Evolutionary conservation across 2,329 filamentous ascomycete species (phyloP).

Genomic region (Neofusicoccum cordaticola): DNA sequence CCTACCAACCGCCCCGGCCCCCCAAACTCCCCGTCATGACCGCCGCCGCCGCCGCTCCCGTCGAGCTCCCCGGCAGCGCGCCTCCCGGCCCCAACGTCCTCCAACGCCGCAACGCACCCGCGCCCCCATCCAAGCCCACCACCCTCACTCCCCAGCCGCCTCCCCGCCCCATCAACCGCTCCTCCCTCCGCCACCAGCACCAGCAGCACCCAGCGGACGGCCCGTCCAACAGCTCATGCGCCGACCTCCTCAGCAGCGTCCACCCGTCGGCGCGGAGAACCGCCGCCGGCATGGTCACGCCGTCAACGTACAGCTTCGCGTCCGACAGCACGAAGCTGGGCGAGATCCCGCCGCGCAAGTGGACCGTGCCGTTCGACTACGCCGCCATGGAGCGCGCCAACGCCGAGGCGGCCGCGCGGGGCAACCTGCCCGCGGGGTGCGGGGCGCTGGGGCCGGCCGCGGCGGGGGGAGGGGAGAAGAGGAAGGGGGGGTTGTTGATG

Average conservation of each 20-base stretch:
- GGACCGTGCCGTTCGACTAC: constrained; percentile 43
- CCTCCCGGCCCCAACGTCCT: neutral
- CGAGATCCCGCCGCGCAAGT: constrained; percentile 47
- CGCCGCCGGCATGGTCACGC: constrained; percentile 33
- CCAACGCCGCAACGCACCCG: constrained; percentile 18
- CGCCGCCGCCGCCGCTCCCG: neutral
- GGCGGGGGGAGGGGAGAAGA: neutral
- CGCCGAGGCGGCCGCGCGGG: constrained; percentile 34
- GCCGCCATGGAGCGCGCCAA: constrained; percentile 43
- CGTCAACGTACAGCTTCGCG: constrained; percentile 43
- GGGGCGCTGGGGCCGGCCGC: neutral
- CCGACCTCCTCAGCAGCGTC: neutral
- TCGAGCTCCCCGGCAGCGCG: constrained; percentile 7
- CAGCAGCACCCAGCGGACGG: constrained; percentile 7
- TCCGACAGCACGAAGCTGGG: constrained; percentile 48
- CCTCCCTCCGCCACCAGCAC: constrained; percentile 13
- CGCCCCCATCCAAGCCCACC: neutral
- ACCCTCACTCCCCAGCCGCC: neutral
- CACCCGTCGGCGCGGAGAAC: constrained; percentile 21
- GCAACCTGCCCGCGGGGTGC: constrained; percentile 3
- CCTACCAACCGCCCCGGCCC: constrained; percentile 22
- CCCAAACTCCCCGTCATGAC: constrained; percentile 19
- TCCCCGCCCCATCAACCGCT: neutral
- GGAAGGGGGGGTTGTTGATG: neutral
- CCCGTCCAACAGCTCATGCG: neutral